Conservation (phyloP, 805 yeast species). For the Zygotorulaspora florentina region DNA sequence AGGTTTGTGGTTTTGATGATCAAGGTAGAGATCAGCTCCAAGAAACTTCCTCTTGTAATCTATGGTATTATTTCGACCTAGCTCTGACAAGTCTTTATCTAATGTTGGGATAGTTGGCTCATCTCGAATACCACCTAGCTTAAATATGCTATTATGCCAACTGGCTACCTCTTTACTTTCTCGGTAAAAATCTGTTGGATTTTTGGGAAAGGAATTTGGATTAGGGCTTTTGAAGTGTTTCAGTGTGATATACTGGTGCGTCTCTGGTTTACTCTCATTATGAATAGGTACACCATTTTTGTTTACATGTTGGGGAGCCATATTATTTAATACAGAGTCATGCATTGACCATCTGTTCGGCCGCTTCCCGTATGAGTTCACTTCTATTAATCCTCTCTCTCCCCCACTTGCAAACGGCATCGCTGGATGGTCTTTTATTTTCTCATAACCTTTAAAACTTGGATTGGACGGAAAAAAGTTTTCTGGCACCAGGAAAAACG, state of each 20-base stretch:
- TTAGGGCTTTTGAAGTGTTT: background rate
- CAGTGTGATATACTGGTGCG: background rate
- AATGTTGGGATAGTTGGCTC: slow-evolving; percentile 12
- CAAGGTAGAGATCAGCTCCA: slow-evolving; percentile 24
- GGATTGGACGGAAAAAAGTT: too few relatives aligned
- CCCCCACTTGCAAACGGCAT: too few relatives aligned
- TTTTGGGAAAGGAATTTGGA: slow-evolving; percentile 6
- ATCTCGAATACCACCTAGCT: slow-evolving; percentile 1
- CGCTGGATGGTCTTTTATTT: too few relatives aligned
- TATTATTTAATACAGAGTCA: too few relatives aligned
- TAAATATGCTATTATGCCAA: slow-evolving; percentile 9
- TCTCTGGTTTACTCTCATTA: background rate
- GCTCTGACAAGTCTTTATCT: slow-evolving; percentile 12
- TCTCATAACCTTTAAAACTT: too few relatives aligned
- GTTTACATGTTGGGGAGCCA: too few relatives aligned
- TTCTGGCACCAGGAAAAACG: too few relatives aligned
- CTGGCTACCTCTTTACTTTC: slow-evolving; percentile 20
- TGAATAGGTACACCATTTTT: too few relatives aligned
- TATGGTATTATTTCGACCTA: slow-evolving; percentile 3
- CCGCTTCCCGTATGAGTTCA: too few relatives aligned
- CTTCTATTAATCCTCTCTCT: too few relatives aligned
- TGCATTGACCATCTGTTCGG: too few relatives aligned
- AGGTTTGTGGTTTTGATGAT: slow-evolving; percentile 20
- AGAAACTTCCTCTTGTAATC: slow-evolving; percentile 16
- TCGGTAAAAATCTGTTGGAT: slow-evolving; percentile 15